phyloP scores from a whole-genome alignment of 169 alveolate genomes.

The Toxoplasma gondii region DNA sequence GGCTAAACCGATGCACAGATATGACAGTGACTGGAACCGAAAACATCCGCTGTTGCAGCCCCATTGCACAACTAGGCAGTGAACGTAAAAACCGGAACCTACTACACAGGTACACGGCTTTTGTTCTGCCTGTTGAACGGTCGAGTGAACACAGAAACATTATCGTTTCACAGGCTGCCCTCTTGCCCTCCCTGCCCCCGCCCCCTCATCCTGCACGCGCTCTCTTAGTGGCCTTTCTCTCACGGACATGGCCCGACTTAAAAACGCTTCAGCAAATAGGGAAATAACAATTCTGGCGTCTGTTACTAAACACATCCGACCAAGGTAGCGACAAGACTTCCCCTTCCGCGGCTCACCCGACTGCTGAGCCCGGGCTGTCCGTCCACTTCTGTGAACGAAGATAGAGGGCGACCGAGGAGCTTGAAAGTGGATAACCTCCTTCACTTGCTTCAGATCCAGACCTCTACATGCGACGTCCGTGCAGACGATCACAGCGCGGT shows the following conservation, averaged over 20 bases:
- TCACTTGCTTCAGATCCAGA: slow-evolving; percentile 90
- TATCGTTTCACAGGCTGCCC: background rate
- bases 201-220: too few relatives aligned
- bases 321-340: too few relatives aligned
- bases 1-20: background rate
- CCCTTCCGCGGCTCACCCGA: slow-evolving; percentile 71
- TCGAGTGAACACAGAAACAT: background rate
- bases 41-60: too few relatives aligned
- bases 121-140: background rate
- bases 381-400: slow-evolving; percentile 93
- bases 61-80: too few relatives aligned
- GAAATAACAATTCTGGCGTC: too few relatives aligned
- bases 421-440: slow-evolving; percentile 92
- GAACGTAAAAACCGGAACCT: too few relatives aligned
- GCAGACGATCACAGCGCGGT: slow-evolving; percentile 85
- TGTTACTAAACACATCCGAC: too few relatives aligned
- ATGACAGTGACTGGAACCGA: background rate
- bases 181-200: too few relatives aligned
- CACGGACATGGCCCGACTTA: too few relatives aligned
- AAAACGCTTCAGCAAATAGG: too few relatives aligned
- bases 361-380: slow-evolving; percentile 91
- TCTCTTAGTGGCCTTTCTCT: too few relatives aligned
- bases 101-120: background rate
- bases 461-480: slow-evolving; percentile 95
- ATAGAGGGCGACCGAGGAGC: slow-evolving; percentile 89